These are phyloP conservation scores for Tetraselmis chui DNA, from an alignment of 139 green algal species.

Conservation along the genomic window DNA sequence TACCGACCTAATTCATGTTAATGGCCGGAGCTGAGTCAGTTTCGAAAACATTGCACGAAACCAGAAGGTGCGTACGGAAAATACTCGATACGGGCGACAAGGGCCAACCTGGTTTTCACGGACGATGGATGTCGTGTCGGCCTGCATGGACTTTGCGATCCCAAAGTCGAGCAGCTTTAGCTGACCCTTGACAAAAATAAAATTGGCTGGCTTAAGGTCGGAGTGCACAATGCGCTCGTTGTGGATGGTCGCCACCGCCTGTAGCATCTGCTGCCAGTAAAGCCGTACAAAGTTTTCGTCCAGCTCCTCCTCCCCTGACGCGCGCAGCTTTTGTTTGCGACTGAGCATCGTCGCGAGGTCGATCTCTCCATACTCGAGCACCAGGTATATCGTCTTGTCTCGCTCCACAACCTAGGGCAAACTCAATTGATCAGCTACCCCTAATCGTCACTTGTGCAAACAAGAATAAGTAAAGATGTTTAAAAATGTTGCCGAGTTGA, in stretches of 20 bases:
- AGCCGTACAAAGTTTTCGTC: conserved; percentile 95
- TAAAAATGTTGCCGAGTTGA: too few species aligned
- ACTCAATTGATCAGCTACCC: too few species aligned
- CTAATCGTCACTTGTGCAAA: too few species aligned
- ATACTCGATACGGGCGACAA: too few species aligned
- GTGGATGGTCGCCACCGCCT: conserved; percentile 91
- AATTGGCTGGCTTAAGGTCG: conserved; percentile 96
- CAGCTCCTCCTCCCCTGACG: conserved; percentile 24
- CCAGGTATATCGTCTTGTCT: conserved; percentile 73
- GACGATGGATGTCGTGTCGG: conserved; percentile 88
- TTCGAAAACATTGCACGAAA: too few species aligned
- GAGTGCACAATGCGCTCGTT: conserved; percentile 88
- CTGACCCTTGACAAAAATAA: conserved; percentile 89
- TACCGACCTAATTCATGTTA: conserved; percentile 65
- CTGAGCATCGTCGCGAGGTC: conserved; percentile 84
- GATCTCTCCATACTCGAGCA: conserved; percentile 96
- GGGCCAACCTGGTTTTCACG: conserved; percentile 65
- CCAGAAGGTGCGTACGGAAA: not conserved
- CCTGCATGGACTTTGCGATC: conserved; percentile 89
- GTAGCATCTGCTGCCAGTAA: conserved; percentile 97
- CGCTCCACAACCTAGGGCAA: not conserved
- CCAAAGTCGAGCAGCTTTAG: conserved; percentile 99
- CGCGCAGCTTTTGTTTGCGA: conserved; percentile 48
- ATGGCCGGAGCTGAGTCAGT: not conserved
- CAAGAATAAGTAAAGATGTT: too few species aligned